These are phyloP conservation scores for Acanthamoeba rhysodes DNA, from an alignment of 208 protist genomes.

Conservation along the genomic window DNA sequence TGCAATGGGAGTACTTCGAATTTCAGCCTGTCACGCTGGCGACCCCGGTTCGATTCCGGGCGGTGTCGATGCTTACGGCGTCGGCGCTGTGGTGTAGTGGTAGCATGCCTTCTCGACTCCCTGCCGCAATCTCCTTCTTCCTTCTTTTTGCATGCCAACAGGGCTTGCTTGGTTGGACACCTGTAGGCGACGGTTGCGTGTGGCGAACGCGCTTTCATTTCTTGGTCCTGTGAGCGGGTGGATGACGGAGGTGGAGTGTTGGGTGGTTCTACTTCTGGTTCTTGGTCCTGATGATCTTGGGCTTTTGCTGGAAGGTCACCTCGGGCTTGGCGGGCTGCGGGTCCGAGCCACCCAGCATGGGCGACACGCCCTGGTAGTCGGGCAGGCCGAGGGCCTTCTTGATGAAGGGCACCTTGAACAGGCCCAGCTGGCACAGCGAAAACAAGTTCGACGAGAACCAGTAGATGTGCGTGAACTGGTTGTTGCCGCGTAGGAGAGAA, in stretches of 20 bases:
- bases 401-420: constrained; percentile 3
- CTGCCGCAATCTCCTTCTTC: too few species aligned
- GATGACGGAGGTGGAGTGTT: neutral
- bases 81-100: too few species aligned
- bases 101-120: too few species aligned
- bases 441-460: constrained; percentile 49
- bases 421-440: constrained; percentile 4
- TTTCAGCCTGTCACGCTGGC: too few species aligned
- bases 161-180: too few species aligned
- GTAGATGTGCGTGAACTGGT: constrained; percentile 18
- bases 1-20: too few species aligned
- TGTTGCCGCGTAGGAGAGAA: neutral
- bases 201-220: neutral
- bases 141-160: too few species aligned
- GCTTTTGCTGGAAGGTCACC: neutral
- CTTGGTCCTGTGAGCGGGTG: too few species aligned
- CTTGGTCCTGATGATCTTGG: neutral
- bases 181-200: too few species aligned
- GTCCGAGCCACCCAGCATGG: neutral
- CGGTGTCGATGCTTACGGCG: too few species aligned
- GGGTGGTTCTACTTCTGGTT: neutral
- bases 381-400: constrained; percentile 29
- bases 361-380: neutral
- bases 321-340: neutral
- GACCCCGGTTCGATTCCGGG: too few species aligned